Evolutionary conservation across 768 basidiomycete species (phyloP).

Genomic region (Plicaturopsis crispa): DNA sequence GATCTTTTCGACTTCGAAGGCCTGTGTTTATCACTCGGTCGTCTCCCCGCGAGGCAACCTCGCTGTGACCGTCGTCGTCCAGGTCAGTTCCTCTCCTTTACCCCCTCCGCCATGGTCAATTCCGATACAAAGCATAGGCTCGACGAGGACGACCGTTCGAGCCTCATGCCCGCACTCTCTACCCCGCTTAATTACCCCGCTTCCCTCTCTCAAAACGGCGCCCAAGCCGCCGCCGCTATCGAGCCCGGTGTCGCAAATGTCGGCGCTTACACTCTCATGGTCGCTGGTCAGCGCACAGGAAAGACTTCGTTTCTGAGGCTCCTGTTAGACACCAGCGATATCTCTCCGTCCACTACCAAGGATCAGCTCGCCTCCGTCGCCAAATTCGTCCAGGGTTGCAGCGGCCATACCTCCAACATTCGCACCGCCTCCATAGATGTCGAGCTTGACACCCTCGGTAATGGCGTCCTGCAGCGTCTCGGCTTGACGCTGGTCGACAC

Average conservation of each 20-base stretch:
- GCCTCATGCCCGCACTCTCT: too few species aligned
- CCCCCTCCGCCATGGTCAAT: too few species aligned
- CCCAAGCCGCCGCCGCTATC: conserved; percentile 18
- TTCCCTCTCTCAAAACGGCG: too few species aligned
- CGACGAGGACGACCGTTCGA: too few species aligned
- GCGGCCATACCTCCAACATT: conserved; percentile 65
- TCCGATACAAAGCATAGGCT: too few species aligned
- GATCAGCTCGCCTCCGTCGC: conserved; percentile 78
- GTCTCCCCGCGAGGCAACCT: too few species aligned
- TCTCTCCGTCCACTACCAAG: conserved; percentile 53
- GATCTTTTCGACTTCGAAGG: too few species aligned
- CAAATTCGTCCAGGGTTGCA: conserved; percentile 73
- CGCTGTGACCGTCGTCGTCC: too few species aligned
- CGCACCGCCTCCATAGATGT: conserved; percentile 67
- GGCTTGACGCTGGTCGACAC: conserved; percentile 75
- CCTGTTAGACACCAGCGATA: conserved; percentile 71
- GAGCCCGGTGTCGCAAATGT: too few species aligned
- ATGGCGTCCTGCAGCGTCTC: conserved; percentile 38
- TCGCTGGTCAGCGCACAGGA: conserved; percentile 73
- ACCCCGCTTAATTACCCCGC: too few species aligned
- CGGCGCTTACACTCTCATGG: conserved; percentile 61
- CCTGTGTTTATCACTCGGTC: too few species aligned
- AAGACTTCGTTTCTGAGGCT: conserved; percentile 86
- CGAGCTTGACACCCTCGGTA: conserved; percentile 46
- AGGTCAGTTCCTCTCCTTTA: too few species aligned